Base-by-base conservation (phyloP, 768 basidiomycete genomes). In the Pisolithus microcarpus region DNA sequence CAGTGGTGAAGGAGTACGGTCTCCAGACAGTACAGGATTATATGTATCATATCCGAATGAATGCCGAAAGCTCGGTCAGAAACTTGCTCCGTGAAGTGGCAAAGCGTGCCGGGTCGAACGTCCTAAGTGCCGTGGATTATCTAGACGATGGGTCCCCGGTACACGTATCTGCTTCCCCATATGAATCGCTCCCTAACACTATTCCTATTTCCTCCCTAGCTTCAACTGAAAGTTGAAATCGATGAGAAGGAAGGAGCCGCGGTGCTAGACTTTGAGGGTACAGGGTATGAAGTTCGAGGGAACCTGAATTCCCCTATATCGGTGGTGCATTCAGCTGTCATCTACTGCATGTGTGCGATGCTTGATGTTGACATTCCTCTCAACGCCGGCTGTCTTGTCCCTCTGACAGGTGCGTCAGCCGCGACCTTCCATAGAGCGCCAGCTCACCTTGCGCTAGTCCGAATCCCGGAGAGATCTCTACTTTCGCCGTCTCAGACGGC, bases 341-440 rank as follows among this genome's bases (percentile, higher is more conserved):
- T 91, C 53, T 92, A 92, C 65, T 91, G 87, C 70, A 85, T 91
- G 80, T 79, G 90, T 26, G 72, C 87, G 16, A 91, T 91, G 89
- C 72, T 92, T 30, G 81, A 90, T 63, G 65, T 80, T 30, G 87
- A 92, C 59, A 95, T 96, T 40, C 94, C 94, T 10, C 76, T 97
- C 24, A 97, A 97, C 64, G 90, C 91, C 21, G 94, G 94, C 1
- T 96, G 93, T 62, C 76, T 97, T 8, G 87, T 91, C 7, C 92
- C 92, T 1, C 72, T 93, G 36, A 79, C 85, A 21, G 82, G 89
- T 89, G 57, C 47, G 77, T 70, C 7, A 39, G 24, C 31, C 36
- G 18, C 6, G 3, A n/a, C 43, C 38, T 1, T 15, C 18, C 16
- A 16, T 21, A 6, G 19, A 47, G 9, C 5, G 2, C 0, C 10